Evolutionary conservation across 1,284 basidiomycete genomes (phyloP), one percentile per base, ranked within the genome.

Genomic region (Trametes sp.): DNA sequence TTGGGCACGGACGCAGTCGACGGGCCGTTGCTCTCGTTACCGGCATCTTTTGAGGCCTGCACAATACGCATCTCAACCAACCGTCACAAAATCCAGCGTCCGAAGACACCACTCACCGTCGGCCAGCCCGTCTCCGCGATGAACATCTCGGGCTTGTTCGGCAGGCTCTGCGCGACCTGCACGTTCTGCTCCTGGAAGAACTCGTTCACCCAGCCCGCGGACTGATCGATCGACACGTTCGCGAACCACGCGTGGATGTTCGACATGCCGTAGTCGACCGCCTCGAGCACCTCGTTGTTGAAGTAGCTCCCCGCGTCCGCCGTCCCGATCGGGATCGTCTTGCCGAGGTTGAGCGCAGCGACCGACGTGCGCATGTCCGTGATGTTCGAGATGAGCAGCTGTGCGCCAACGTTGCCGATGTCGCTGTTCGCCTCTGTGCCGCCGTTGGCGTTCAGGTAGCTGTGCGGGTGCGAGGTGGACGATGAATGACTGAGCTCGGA

Each of bases 61-160:
- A 4, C 44, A 38, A 54, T 23, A 51, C 26, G 42, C 26, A 41
- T 45, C 23, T 4, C 9, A 2, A 13, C 5, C 5, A 31, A 64
- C 52, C 23, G 41, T 9, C 21, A 31, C 36, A 1, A 33, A 23
- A 50, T 7, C 13, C 4, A 10, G 8, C 53, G 6, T 5, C 29
- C 3, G 24, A n/a, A 23, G 3, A 21, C n/a, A 19, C 31, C 28
- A 69, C 81, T 64, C 73, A 90, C 90, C 35, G 92, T 88, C 14
- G 96, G 96, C 96, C 96, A 98, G 41, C 96, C 96, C 24, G 95
- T 95, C 80, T 97, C 95, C 11, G 94, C 94, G 67, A 96, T 94
- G 78, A 88, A 95, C 82, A 90, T 89, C 59, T 80, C 77, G 5
- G 94, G 94, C 62, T 87, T 83, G 77, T 94, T 94, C 16, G 84